Evolutionary conservation across 352 stramenopile genomes (phyloP).

Genomic region (Globisporangium takayamanum): DNA sequence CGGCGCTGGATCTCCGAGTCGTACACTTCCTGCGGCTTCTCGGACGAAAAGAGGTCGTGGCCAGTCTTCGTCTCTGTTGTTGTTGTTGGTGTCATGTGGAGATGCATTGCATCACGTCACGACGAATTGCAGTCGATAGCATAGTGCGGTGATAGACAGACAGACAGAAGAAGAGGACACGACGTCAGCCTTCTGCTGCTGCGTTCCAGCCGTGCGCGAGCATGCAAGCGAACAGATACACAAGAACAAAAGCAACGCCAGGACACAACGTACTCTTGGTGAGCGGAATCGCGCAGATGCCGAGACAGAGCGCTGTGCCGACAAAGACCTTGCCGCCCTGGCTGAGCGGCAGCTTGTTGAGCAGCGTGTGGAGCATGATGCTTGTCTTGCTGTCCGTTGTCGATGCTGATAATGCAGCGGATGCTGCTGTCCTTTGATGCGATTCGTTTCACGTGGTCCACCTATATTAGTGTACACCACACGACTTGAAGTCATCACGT

Average conservation of each 20-base stretch:
- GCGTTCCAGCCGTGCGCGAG: background rate
- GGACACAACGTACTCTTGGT: constrained; percentile 36
- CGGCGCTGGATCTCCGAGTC: constrained; percentile 62
- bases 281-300: constrained; percentile 63
- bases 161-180: no score
- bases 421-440: no score
- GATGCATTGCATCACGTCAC: background rate
- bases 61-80: constrained; percentile 62
- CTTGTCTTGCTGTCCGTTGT: background rate
- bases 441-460: no score
- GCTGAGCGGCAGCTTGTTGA: constrained; percentile 63
- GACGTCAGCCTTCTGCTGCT: no score
- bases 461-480: no score
- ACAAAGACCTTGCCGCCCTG: constrained; percentile 70
- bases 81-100: constrained; percentile 2
- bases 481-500: no score
- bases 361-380: constrained; percentile 47
- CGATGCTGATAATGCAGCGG: background rate
- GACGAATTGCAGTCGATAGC: no score
- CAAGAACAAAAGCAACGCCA: background rate
- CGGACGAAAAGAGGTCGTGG: constrained; percentile 82
- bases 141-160: no score
- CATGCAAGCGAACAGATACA: constrained; percentile 1
- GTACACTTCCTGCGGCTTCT: constrained; percentile 75
- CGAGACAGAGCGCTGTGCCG: constrained; percentile 58